Evolutionary conservation across 495 filamentous ascomycete genomes (phyloP).

Genomic region (Cudoniella acicularis): DNA sequence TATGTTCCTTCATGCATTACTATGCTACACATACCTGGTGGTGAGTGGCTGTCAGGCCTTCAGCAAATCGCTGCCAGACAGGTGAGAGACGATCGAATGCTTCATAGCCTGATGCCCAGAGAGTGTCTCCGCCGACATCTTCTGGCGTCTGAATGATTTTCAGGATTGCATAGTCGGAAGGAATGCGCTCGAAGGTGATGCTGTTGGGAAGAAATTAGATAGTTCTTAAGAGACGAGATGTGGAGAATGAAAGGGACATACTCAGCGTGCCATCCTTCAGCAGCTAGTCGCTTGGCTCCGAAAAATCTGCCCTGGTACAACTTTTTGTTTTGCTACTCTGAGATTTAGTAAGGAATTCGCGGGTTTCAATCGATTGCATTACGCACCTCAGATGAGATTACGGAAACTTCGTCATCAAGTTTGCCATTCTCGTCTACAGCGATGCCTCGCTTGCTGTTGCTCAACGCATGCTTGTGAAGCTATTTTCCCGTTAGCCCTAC

Average conservation of each 20-base stretch:
- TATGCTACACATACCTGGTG: no score
- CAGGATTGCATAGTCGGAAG: slow-evolving; percentile 61
- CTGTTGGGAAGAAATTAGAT: slow-evolving; percentile 31
- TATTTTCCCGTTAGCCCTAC: background rate
- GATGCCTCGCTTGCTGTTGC: background rate
- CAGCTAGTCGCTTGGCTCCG: slow-evolving; percentile 22
- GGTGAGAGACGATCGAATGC: slow-evolving; percentile 70
- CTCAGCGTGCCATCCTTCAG: slow-evolving; percentile 57
- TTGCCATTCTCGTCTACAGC: slow-evolving; percentile 18
- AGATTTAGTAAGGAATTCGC: background rate
- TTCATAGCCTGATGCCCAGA: slow-evolving; percentile 79
- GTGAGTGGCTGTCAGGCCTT: slow-evolving; percentile 60
- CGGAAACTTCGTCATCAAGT: slow-evolving; percentile 34
- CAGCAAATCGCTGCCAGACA: slow-evolving; percentile 59
- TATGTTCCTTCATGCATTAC: no score
- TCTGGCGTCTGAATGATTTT: slow-evolving; percentile 54
- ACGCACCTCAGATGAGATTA: slow-evolving; percentile 30
- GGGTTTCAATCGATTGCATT: background rate
- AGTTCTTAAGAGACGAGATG: slow-evolving; percentile 47
- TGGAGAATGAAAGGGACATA: slow-evolving; percentile 40
- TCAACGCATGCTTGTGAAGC: background rate
- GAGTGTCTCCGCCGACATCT: slow-evolving; percentile 61
- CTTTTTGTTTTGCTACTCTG: slow-evolving; percentile 4
- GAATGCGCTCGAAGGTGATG: slow-evolving; percentile 63
- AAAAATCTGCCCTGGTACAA: slow-evolving; percentile 5